phyloP scores from a whole-genome alignment of 2,329 filamentous ascomycete genomes.

The Colletotrichum costaricense region DNA sequence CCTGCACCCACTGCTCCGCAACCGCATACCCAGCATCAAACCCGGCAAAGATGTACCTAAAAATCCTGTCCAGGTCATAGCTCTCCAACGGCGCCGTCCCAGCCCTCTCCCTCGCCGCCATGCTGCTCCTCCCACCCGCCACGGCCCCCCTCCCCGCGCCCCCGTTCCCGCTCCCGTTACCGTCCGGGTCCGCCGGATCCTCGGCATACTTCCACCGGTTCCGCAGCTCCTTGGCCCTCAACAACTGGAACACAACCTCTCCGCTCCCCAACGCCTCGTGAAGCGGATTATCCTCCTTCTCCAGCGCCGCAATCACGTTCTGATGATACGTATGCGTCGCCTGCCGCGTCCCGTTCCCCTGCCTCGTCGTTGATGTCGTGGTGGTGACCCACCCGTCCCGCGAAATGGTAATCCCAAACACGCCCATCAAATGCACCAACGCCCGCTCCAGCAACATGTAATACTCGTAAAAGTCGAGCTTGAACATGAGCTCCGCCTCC shows the following conservation, averaged over 20 bases:
- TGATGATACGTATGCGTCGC: conserved; percentile 67
- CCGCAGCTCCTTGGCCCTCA: conserved; percentile 75
- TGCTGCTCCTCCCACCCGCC: conserved; percentile 26
- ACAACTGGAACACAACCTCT: conserved; percentile 67
- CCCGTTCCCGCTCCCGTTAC: not conserved
- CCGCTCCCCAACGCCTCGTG: conserved; percentile 65
- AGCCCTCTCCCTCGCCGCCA: conserved; percentile 37
- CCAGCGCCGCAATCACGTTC: conserved; percentile 73
- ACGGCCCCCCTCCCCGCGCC: no score
- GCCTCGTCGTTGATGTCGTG: not conserved
- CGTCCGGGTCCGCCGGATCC: conserved; percentile 43
- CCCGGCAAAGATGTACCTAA: conserved; percentile 66
- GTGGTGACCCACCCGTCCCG: conserved; percentile 38
- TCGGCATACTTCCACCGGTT: conserved; percentile 80
- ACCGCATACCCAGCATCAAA: conserved; percentile 68
- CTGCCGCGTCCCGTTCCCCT: conserved; percentile 2
- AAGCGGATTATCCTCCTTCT: conserved; percentile 67
- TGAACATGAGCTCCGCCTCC: conserved; percentile 76
- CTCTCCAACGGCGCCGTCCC: conserved; percentile 60
- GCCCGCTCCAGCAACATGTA: conserved; percentile 79
- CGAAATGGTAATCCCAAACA: conserved; percentile 69
- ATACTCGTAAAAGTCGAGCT: conserved; percentile 82
- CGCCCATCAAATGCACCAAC: conserved; percentile 72
- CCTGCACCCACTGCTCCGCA: conserved; percentile 56
- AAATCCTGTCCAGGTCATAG: conserved; percentile 71